Conservation (phyloP, 1,284 basidiomycete species). For the Fomitopsis betulina region DNA sequence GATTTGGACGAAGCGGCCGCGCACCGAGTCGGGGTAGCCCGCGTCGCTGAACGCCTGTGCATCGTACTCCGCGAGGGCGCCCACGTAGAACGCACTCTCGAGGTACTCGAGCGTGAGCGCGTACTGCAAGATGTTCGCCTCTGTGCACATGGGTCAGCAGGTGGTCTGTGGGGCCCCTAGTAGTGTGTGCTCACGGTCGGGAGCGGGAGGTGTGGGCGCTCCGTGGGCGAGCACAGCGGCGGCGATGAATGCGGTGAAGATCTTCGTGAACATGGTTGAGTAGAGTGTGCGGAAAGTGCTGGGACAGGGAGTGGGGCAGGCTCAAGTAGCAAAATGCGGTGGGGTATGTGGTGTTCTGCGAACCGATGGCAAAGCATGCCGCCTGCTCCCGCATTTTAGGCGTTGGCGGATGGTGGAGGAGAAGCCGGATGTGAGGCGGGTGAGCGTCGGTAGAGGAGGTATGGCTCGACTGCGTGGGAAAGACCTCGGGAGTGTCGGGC, state of each 20-base stretch:
- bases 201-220: constrained; percentile 5
- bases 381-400: too few species aligned
- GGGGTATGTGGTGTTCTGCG: background rate
- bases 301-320: background rate
- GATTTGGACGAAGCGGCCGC: constrained; percentile 50
- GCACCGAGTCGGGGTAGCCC: constrained; percentile 47
- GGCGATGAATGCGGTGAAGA: constrained; percentile 7
- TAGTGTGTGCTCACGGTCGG: constrained; percentile 6
- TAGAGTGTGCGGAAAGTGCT: background rate
- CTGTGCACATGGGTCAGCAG: constrained; percentile 21
- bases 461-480: too few species aligned
- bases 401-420: too few species aligned
- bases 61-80: constrained; percentile 41
- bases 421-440: too few species aligned
- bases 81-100: constrained; percentile 58
- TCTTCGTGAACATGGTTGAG: constrained; percentile 4
- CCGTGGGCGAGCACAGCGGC: constrained; percentile 6
- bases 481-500: too few species aligned
- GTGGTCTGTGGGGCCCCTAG: too few species aligned
- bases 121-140: constrained; percentile 45
- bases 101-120: constrained; percentile 69
- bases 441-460: too few species aligned
- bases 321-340: background rate
- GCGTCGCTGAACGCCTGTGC: constrained; percentile 47
- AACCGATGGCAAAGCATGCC: too few species aligned